Evolutionary conservation across 2,329 filamentous ascomycete species (phyloP).

Genomic region (Ceratocystis diversiconidia): DNA sequence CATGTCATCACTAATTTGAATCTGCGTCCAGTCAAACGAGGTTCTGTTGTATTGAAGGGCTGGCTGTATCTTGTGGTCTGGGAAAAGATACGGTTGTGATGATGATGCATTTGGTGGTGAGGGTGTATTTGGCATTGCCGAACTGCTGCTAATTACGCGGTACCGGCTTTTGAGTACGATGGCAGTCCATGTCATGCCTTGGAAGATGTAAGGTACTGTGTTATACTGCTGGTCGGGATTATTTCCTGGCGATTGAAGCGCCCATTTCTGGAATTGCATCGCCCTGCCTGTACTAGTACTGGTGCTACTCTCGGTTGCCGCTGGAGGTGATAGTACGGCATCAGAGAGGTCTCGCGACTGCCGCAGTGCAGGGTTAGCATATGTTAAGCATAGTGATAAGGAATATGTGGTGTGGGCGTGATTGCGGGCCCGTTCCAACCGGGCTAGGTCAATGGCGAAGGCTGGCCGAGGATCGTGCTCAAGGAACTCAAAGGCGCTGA

Average conservation of each 20-base stretch:
- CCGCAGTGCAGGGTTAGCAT: slow-evolving; percentile 53
- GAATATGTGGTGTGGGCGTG: slow-evolving; percentile 26
- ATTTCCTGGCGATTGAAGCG: neutral
- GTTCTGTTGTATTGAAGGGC: slow-evolving; percentile 26
- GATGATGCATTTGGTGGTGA: neutral
- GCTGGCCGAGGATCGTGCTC: slow-evolving; percentile 65
- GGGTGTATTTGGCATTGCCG: neutral
- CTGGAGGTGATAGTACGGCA: neutral
- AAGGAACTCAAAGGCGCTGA: slow-evolving; percentile 57
- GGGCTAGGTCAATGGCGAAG: slow-evolving; percentile 56
- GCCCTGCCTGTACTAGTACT: too few relatives aligned
- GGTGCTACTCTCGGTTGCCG: neutral
- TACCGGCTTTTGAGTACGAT: slow-evolving; percentile 55
- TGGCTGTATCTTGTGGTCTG: slow-evolving; percentile 24
- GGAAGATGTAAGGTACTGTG: slow-evolving; percentile 41
- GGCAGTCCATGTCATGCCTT: slow-evolving; percentile 53
- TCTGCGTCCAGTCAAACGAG: slow-evolving; percentile 70
- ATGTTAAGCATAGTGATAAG: slow-evolving; percentile 46
- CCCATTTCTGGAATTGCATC: neutral
- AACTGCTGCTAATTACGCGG: slow-evolving; percentile 50
- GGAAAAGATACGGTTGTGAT: neutral
- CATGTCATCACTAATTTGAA: slow-evolving; percentile 48
- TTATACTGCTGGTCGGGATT: slow-evolving; percentile 24
- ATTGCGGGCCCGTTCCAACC: slow-evolving; percentile 30
- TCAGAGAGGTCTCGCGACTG: slow-evolving; percentile 32